These are phyloP conservation scores for Mrakia gelida DNA, from an alignment of 768 basidiomycete species.

Conservation along the genomic window DNA sequence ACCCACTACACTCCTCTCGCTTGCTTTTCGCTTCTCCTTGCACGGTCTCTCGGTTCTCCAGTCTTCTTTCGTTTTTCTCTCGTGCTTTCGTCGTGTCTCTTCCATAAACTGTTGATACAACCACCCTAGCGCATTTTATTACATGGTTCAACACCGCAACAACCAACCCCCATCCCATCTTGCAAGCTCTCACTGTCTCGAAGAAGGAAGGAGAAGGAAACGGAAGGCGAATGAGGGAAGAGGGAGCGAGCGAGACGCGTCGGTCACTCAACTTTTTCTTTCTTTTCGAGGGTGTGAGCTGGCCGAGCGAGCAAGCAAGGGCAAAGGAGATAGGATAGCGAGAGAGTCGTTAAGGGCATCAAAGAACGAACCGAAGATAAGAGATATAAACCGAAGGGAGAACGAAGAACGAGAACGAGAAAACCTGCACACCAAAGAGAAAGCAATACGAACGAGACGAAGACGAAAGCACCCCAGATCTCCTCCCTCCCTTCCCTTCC, in stretches of 20 bases:
- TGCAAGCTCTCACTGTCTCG: too few species aligned
- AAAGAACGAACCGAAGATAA: neutral
- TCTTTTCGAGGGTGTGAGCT: neutral
- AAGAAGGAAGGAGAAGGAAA: neutral
- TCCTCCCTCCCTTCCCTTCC: neutral
- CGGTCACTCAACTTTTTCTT: neutral
- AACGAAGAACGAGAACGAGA: neutral
- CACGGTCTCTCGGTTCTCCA: conserved; percentile 7
- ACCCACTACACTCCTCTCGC: neutral
- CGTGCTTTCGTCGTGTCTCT: neutral
- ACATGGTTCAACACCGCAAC: conserved; percentile 25
- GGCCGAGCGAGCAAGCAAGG: neutral
- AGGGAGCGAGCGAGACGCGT: neutral
- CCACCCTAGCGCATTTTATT: neutral
- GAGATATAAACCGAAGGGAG: neutral
- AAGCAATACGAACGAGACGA: neutral
- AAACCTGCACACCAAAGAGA: neutral
- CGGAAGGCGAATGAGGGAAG: neutral
- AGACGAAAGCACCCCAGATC: neutral
- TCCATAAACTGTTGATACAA: conserved; percentile 4
- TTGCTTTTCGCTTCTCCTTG: neutral
- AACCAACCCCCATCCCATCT: too few species aligned
- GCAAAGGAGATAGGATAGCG: neutral
- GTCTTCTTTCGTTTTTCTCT: neutral
- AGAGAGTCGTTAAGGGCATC: too few species aligned